These are phyloP conservation scores for Colletotrichum simmondsii DNA, from an alignment of 2,329 filamentous ascomycete genomes.

Conservation along the genomic window DNA sequence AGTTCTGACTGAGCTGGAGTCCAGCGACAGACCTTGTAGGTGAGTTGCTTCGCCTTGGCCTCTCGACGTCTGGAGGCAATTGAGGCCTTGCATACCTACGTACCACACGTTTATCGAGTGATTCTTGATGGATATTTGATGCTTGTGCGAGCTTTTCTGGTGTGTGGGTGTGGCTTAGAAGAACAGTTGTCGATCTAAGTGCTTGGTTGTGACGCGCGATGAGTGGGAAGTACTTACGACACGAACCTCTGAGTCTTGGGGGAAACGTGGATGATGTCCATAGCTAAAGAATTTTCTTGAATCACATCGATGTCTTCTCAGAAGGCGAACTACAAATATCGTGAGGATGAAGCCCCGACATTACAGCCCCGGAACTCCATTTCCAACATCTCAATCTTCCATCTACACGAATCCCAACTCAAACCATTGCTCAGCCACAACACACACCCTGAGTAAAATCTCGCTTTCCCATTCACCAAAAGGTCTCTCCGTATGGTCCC, in stretches of 20 bases:
- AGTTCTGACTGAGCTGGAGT: too few relatives aligned
- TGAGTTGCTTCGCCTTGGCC: neutral
- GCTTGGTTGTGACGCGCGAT: neutral
- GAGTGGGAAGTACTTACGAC: neutral
- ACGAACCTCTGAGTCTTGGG: neutral
- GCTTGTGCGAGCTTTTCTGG: neutral
- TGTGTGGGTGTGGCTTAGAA: neutral
- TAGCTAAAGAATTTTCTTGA: rapidly evolving
- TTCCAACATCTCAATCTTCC: neutral
- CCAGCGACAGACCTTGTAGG: neutral
- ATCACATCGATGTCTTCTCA: neutral
- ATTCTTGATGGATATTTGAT: neutral
- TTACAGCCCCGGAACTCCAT: neutral
- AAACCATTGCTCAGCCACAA: neutral
- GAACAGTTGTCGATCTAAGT: neutral
- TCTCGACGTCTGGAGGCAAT: too few relatives aligned
- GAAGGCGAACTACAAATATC: neutral
- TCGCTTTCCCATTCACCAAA: neutral
- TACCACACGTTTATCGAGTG: neutral
- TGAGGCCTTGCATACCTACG: too few relatives aligned
- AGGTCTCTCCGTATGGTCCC: neutral
- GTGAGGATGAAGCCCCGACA: neutral
- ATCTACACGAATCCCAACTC: neutral
- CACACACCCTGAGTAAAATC: rapidly evolving
- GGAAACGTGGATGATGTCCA: neutral